A percentile compares a stretch with the other conserved stretches of the same genome.
phyloP scores from a whole-genome alignment of 768 basidiomycete species.

The Suillus clintonianus region DNA sequence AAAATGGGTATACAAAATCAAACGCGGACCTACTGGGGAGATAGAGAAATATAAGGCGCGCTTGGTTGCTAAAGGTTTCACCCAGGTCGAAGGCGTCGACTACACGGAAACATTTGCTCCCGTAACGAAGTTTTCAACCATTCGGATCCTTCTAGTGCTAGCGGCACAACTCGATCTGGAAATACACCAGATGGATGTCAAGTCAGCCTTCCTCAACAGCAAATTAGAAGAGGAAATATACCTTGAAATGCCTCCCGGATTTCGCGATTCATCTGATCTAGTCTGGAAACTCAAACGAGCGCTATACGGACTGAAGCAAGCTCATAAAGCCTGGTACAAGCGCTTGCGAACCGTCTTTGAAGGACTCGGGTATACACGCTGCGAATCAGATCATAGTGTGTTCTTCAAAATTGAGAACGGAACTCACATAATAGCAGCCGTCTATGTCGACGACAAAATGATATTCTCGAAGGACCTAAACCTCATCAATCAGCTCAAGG shows the following conservation, averaged over 20 bases:
- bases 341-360: background rate
- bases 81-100: slow-evolving; percentile 33
- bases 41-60: slow-evolving; percentile 38
- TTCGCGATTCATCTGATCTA: background rate
- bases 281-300: background rate
- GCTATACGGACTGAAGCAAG: slow-evolving; percentile 8
- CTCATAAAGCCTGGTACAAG: slow-evolving; percentile 4
- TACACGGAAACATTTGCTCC: slow-evolving; percentile 35
- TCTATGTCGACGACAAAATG: slow-evolving; percentile 3
- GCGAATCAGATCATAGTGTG: slow-evolving; percentile 1
- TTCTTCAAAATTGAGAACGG: background rate
- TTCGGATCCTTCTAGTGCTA: slow-evolving; percentile 19
- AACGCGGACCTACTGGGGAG: slow-evolving; percentile 19
- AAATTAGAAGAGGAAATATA: slow-evolving; percentile 28
- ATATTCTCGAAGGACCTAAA: background rate
- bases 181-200: slow-evolving; percentile 29
- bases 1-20: slow-evolving; percentile 1
- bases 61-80: slow-evolving; percentile 40
- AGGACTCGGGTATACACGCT: background rate
- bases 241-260: slow-evolving; percentile 23
- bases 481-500: background rate
- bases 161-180: background rate
- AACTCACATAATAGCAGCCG: background rate
- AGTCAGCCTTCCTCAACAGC: slow-evolving; percentile 24
- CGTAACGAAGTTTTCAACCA: slow-evolving; percentile 17